Base-by-base conservation (phyloP, 106 monocot species). In the Acorus gramineus region DNA sequence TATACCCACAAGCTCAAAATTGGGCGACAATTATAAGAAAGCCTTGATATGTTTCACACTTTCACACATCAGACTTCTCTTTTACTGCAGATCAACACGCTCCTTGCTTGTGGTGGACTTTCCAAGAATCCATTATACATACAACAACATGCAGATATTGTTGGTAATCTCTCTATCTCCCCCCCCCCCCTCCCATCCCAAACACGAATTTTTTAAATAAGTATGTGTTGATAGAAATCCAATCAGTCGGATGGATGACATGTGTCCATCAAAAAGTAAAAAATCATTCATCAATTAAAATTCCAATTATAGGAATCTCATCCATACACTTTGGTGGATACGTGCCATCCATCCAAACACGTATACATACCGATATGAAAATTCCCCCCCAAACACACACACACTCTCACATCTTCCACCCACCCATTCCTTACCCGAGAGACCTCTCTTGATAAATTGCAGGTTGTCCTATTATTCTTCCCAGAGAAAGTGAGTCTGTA, bases 91-190 rank as follows among this genome's bases (percentile, higher is more conserved):
- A 96, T 96, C 47, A 69, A 87, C 56, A 96, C 90, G 12, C 90
- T 96, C 62, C 87, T 96, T 68, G 95, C 95, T 7, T 96, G 95
- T 71, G 96, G 96, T 46, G 96, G 96, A 55, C 83, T 98, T 74
- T 81, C 96, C 63, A 98, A 98, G 72, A 98, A 98, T 49, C 54
- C 66, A 4, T 8, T 98, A 11, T 98, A 98, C 72, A 81, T 98
- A 54, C 91, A 98, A 74, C 87, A 98, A 61, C 90, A 98, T 75
- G 96, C 96, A 56, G 74, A 98, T 75, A 98, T 98, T 60, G 66
- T 73, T 51, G 96, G 96, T 48, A 82, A 82, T 48, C 78, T 57
- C 49, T 71, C 44, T 63, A 55, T 47, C 59, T 59, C 61, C 2
- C 14, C 4, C 55, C 4, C 46, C 14, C 4, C 3, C 0, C 28